Evolutionary conservation across 352 stramenopile genomes (phyloP), one percentile per base, ranked within the genome.

Genomic region (Phytophthora idaei): DNA sequence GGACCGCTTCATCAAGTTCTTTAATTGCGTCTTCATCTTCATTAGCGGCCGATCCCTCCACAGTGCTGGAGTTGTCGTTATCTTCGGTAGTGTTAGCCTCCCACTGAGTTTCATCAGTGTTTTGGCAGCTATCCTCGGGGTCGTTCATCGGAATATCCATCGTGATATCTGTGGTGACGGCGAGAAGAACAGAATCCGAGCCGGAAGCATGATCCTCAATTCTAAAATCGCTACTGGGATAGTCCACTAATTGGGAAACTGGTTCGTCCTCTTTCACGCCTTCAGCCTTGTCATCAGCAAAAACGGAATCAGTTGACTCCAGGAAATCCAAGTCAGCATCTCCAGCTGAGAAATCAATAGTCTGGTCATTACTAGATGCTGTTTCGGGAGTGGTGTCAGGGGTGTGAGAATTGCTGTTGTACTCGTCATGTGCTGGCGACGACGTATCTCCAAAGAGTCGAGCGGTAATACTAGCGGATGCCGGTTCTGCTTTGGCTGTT

Each of bases 101-200:
- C 49, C 44, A 50, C 8, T 34, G 41, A 42, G 2, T 46, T 5
- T 64, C 50, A 36, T 49, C 37, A 31, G 9, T n/a, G 15, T 44
- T 51, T 9, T 67, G 14, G 37, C 66, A 61, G 14, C 21, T 61
- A 28, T 75, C 57, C 11, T 34, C 14, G 34, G 48, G 3, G 53
- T 17, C 55, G 4, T 70, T 53, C 45, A 68, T 73, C 53, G 86
- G 74, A 62, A 81, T 81, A 45, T 88, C 75, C 54, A 83, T 66
- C 0, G 81, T 85, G 27, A 88, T 81, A 37, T 88, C 79, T n/a
- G 69, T 82, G 9, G 66, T 67, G 5, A 57, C 36, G 10, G 51
- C 32, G 34, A 71, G 53, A 10, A 54, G 28, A 8, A 39, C 41
- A 15, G 54, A 8, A 21, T 76, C 64, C 10, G 32, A 54, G 15